phyloP scores from a whole-genome alignment of 176 grass and related monocot species.

The Alopecurus myosuroides region DNA sequence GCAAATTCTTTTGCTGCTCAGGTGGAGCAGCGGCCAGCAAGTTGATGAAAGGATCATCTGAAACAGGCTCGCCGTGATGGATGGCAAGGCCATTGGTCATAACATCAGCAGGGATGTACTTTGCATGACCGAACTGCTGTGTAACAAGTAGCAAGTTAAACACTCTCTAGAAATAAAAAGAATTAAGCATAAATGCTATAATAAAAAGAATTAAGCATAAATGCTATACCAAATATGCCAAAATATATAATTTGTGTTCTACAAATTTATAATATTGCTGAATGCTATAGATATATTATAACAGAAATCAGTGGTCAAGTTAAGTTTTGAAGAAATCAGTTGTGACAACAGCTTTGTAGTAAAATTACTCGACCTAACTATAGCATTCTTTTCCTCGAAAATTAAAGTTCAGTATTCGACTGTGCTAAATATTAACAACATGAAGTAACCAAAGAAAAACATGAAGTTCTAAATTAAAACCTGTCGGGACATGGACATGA shows the following conservation, averaged over 20 bases:
- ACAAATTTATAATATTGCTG: background rate
- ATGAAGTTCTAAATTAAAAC: slow-evolving; percentile 5
- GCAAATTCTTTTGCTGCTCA: slow-evolving; percentile 37
- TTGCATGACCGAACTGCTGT: slow-evolving; percentile 44
- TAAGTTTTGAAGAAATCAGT: background rate
- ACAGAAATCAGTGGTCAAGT: background rate
- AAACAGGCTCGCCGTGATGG: slow-evolving; percentile 42
- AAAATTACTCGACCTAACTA: background rate
- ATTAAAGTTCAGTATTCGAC: background rate
- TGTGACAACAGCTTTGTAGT: background rate
- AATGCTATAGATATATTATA: background rate
- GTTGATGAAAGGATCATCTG: slow-evolving; percentile 44
- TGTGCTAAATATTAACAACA: background rate
- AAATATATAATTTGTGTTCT: background rate
- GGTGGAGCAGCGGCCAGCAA: slow-evolving; percentile 34
- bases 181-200: background rate
- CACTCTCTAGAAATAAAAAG: background rate
- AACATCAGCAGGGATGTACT: slow-evolving; percentile 43
- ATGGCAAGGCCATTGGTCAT: slow-evolving; percentile 31
- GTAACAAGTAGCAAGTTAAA: background rate
- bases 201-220: too few species aligned
- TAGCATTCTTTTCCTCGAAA: background rate
- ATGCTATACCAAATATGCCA: background rate
- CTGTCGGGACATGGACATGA: slow-evolving; percentile 38
- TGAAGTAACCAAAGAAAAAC: too few species aligned